A percentile compares a stretch with the other conserved stretches of the same genome.
These are phyloP conservation scores for Clarireedia sp. DNA, from an alignment of 2,329 filamentous ascomycete species.

Conservation along the genomic window DNA sequence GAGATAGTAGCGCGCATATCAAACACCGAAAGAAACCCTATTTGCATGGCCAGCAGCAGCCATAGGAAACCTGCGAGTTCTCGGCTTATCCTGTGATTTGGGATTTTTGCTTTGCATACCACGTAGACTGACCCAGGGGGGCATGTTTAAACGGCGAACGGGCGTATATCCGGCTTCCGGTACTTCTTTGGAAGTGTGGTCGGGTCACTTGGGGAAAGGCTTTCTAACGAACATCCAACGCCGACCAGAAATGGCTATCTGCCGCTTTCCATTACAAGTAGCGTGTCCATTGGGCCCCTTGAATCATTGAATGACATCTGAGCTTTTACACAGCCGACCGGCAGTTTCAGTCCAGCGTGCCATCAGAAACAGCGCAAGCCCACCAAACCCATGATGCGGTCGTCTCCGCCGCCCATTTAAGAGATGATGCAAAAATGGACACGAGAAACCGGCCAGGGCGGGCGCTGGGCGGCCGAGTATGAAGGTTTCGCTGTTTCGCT, in stretches of 20 bases:
- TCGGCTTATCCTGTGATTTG: not conserved
- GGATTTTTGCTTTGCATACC: not conserved
- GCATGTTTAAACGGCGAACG: not conserved
- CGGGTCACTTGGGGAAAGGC: not conserved
- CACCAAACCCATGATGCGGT: not conserved
- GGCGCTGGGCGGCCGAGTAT: not conserved
- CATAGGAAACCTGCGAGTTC: not conserved
- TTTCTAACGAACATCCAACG: not conserved
- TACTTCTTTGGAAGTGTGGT: not conserved
- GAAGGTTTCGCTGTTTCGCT: not conserved
- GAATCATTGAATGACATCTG: not conserved
- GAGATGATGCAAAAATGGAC: constrained; percentile 17
- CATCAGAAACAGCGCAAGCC: constrained; percentile 4
- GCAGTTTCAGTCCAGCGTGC: constrained; percentile 8
- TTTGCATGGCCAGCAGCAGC: too few species aligned
- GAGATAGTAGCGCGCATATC: too few species aligned
- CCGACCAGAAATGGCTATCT: not conserved
- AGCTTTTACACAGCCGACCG: constrained; percentile 4
- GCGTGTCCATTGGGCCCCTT: not conserved
- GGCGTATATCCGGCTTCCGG: not conserved
- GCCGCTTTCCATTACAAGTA: not conserved
- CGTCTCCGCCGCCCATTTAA: not conserved
- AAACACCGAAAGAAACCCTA: too few species aligned
- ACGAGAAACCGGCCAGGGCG: constrained; percentile 11
- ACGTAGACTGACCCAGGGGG: not conserved